A percentile compares a stretch with the other conserved stretches of the same genome.
phyloP scores from a whole-genome alignment of 2,329 filamentous ascomycete species.

The Colletotrichum lupini region DNA sequence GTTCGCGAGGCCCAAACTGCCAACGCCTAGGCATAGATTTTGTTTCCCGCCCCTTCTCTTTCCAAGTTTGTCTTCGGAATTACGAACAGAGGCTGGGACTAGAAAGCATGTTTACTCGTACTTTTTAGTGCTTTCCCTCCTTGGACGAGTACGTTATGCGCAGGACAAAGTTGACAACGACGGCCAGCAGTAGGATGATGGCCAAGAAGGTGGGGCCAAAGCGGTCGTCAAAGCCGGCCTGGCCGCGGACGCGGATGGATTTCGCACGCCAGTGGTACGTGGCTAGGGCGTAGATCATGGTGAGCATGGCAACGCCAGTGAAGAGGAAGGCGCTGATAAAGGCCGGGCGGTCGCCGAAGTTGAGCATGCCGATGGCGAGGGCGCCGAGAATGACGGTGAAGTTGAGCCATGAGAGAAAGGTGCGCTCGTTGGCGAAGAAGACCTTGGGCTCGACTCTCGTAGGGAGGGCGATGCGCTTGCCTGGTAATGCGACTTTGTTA shows the following conservation, averaged over 20 bases:
- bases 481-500: constrained; percentile 56
- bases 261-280: constrained; percentile 98
- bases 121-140: constrained; percentile 41
- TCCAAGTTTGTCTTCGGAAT: too few species aligned
- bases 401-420: constrained; percentile 99
- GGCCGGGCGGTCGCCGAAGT: constrained; percentile 95
- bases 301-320: constrained; percentile 91
- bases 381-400: constrained; percentile 99
- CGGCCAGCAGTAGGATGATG: constrained; percentile 84
- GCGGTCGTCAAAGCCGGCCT: constrained; percentile 96
- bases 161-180: constrained; percentile 96
- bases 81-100: too few species aligned
- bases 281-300: constrained; percentile 93
- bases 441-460: constrained; percentile 99
- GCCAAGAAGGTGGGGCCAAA: constrained; percentile 93
- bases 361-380: constrained; percentile 94
- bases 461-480: constrained; percentile 97
- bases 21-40: not conserved
- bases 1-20: not conserved
- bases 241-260: constrained; percentile 89
- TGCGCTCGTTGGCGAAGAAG: constrained; percentile 99
- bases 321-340: constrained; percentile 95
- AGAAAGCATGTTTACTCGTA: too few species aligned
- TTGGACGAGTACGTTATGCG: constrained; percentile 67
- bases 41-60: not conserved